Conservation (phyloP, 1,139 yeast genomes). For the Hemisphaericaspora subhashii region DNA sequence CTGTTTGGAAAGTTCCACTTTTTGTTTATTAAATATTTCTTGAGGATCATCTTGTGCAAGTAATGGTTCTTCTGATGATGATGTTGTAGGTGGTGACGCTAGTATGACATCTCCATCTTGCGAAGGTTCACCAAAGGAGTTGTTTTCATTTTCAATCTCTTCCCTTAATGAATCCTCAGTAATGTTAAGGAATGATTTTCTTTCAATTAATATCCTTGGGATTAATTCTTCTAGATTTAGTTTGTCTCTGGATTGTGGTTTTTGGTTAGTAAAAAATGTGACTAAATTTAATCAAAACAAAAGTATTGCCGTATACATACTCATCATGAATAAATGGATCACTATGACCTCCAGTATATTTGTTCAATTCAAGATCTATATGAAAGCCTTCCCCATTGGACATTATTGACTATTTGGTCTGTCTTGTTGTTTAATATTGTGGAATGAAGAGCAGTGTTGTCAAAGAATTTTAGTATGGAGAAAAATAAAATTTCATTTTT, state of each 20-base stretch:
- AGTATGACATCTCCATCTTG: constrained; percentile 5
- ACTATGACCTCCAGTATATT: constrained; percentile 27
- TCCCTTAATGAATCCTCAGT: constrained; percentile 54
- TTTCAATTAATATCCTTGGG: constrained; percentile 40
- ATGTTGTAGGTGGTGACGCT: constrained; percentile 1
- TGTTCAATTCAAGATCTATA: constrained; percentile 15
- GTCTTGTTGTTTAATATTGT: not conserved
- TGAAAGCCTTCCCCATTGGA: constrained; percentile 21
- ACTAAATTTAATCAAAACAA: not conserved
- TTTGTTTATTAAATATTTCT: constrained; percentile 56
- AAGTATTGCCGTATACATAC: constrained; percentile 24
- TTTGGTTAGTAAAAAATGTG: not conserved
- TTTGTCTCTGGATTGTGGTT: constrained; percentile 31
- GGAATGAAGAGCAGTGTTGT: no score
- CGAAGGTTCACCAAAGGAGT: constrained; percentile 1
- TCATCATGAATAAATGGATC: constrained; percentile 44
- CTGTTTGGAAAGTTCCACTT: constrained; percentile 54
- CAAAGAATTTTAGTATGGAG: no score
- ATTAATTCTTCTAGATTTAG: constrained; percentile 41
- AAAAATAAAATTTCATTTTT: no score
- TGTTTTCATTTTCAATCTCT: constrained; percentile 17
- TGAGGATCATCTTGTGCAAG: constrained; percentile 18
- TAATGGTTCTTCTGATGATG: constrained; percentile 9
- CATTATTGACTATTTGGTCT: constrained; percentile 5
- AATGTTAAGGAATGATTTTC: constrained; percentile 44